Conservation (phyloP, 140 eudicot species). For the Senecio squalidus region DNA sequence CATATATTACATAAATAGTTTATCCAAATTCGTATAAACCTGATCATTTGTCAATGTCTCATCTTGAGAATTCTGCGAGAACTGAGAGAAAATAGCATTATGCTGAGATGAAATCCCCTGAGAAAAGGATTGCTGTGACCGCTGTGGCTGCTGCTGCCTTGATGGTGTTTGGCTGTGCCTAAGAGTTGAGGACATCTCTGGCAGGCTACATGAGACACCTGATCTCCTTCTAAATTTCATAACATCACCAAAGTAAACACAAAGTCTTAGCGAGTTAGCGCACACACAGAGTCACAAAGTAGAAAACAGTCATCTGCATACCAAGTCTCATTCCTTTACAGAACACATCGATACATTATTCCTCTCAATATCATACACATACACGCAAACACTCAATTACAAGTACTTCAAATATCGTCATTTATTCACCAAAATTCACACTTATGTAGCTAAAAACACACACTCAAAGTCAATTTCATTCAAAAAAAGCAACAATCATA, state of each 20-base stretch:
- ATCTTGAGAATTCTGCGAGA: slow-evolving; percentile 72
- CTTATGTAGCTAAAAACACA: not conserved
- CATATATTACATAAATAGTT: not conserved
- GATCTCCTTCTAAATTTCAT: slow-evolving; percentile 42
- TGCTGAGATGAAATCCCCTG: slow-evolving; percentile 84
- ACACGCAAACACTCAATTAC: slow-evolving; percentile 8
- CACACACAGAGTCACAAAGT: not conserved
- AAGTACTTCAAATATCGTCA: slow-evolving; percentile 12
- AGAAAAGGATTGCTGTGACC: slow-evolving; percentile 77
- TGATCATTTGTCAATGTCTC: slow-evolving; percentile 48
- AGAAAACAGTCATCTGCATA: not conserved
- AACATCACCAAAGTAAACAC: slow-evolving; percentile 20
- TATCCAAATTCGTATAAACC: slow-evolving; percentile 23
- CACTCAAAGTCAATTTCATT: not conserved
- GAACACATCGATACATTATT: not conserved
- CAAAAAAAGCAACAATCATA: not conserved
- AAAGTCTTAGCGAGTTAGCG: slow-evolving; percentile 3
- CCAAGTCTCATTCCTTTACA: slow-evolving; percentile 10
- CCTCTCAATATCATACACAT: slow-evolving; percentile 7
- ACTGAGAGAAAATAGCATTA: slow-evolving; percentile 61
- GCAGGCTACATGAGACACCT: slow-evolving; percentile 35
- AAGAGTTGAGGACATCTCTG: slow-evolving; percentile 47
- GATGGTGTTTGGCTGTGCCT: slow-evolving; percentile 55
- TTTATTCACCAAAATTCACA: slow-evolving; percentile 20
- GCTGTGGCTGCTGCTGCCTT: slow-evolving; percentile 64